phyloP scores from a whole-genome alignment of 345 rosid species.

The Draba incana region DNA sequence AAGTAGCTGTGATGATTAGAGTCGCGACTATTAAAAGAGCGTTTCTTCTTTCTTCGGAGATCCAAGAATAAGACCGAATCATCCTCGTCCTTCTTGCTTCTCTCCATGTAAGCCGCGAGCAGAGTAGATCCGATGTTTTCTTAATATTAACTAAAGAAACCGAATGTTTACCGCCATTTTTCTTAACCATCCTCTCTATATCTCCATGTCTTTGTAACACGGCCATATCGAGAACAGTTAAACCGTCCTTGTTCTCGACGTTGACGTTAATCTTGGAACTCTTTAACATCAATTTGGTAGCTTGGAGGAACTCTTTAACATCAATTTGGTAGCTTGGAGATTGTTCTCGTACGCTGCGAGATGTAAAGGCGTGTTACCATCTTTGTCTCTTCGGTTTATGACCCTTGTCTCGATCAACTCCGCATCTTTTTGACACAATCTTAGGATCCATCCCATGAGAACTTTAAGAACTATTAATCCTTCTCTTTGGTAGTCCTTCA shows the following conservation, averaged over 20 bases:
- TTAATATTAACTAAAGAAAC: neutral
- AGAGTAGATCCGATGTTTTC: constrained; percentile 10
- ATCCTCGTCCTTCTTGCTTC: constrained; percentile 4
- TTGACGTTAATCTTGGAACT: constrained; percentile 25
- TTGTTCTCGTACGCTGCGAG: constrained; percentile 29
- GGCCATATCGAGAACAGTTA: constrained; percentile 38
- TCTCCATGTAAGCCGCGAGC: constrained; percentile 1
- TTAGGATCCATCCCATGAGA: constrained; percentile 37
- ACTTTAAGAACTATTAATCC: constrained; percentile 27
- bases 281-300: constrained; percentile 22
- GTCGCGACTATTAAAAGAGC: constrained; percentile 40
- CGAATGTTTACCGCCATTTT: constrained; percentile 3
- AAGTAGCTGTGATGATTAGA: constrained; percentile 46
- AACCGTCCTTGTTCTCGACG: constrained; percentile 17
- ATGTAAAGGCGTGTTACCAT: constrained; percentile 41
- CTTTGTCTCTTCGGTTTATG: constrained; percentile 34
- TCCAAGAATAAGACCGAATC: constrained; percentile 12
- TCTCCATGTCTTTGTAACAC: constrained; percentile 1
- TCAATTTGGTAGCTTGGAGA: constrained; percentile 22
- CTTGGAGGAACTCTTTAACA: constrained; percentile 40
- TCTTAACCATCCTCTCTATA: neutral
- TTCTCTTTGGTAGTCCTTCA: constrained; percentile 20
- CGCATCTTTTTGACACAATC: constrained; percentile 11
- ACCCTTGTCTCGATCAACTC: constrained; percentile 13
- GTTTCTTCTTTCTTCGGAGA: constrained; percentile 35